A percentile compares a stretch with the other conserved stretches of the same genome.
These are phyloP conservation scores for Paratinospora sagittata DNA, from an alignment of 164 flowering plant species.

Conservation along the genomic window DNA sequence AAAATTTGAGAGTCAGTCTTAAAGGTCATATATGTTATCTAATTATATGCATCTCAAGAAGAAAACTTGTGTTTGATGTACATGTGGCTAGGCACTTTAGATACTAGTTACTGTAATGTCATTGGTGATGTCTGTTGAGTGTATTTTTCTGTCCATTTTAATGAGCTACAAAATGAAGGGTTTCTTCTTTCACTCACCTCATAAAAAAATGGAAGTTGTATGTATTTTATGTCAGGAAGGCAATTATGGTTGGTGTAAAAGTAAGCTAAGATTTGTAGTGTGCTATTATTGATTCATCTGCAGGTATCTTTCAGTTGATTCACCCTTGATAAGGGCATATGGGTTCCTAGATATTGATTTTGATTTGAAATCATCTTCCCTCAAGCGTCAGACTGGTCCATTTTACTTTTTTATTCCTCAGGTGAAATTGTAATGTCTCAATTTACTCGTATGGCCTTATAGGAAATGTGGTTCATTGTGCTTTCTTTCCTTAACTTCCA, in stretches of 20 bases:
- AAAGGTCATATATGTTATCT: not conserved
- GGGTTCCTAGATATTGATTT: constrained; percentile 54
- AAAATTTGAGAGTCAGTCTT: not conserved
- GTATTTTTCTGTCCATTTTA: too few relatives aligned
- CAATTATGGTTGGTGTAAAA: constrained; percentile 2
- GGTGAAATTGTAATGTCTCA: constrained; percentile 33
- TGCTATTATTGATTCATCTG: constrained; percentile 23
- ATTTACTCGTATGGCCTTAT: constrained; percentile 1
- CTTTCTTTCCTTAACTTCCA: not conserved
- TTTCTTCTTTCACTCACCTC: not conserved
- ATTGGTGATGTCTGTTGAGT: not conserved
- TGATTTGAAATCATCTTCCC: constrained; percentile 28
- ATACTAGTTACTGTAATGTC: not conserved
- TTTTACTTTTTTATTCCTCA: constrained; percentile 72
- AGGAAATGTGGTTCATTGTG: not conserved
- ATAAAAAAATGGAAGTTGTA: too few relatives aligned
- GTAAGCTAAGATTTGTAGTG: constrained; percentile 8
- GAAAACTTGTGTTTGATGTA: not conserved
- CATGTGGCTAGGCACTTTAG: not conserved
- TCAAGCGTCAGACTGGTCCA: constrained; percentile 47
- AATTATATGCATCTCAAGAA: not conserved
- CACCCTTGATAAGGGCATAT: constrained; percentile 52
- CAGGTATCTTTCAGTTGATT: constrained; percentile 67
- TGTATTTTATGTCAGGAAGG: not conserved
- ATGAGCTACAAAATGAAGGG: not conserved